These are phyloP conservation scores for Zygosaccharomyces pseudorouxii DNA, from an alignment of 805 yeast species.

Conservation along the genomic window DNA sequence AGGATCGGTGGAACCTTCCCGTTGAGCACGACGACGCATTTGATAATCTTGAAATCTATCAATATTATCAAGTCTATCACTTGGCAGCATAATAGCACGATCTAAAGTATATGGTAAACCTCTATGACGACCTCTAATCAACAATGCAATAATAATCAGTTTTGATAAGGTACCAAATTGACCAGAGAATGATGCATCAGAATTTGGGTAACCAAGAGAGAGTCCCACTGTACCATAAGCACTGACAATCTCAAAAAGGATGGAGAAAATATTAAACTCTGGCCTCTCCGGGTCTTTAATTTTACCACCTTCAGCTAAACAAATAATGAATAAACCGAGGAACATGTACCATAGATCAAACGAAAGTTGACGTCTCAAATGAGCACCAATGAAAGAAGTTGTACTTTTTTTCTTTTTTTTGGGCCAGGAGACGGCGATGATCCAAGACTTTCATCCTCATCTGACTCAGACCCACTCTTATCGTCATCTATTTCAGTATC, in stretches of 20 bases:
- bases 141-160: constrained; percentile 78
- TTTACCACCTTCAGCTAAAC: constrained; percentile 75
- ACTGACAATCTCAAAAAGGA: constrained; percentile 83
- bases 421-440: constrained; percentile 2
- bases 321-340: constrained; percentile 77
- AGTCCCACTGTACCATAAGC: constrained; percentile 97
- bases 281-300: constrained; percentile 43
- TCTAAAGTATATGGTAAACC: constrained; percentile 92
- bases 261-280: constrained; percentile 61
- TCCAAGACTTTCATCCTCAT: constrained; percentile 14
- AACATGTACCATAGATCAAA: constrained; percentile 94
- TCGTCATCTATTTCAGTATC: constrained; percentile 5
- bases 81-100: constrained; percentile 86
- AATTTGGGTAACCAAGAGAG: constrained; percentile 74
- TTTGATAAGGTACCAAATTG: constrained; percentile 72
- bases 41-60: constrained; percentile 51
- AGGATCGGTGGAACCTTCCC: constrained; percentile 22
- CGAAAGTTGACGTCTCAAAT: constrained; percentile 85
- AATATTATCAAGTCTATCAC: constrained; percentile 56
- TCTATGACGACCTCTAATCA: constrained; percentile 94
- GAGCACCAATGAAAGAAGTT: constrained; percentile 71
- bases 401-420: constrained; percentile 33
- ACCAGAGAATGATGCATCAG: constrained; percentile 65
- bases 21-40: constrained; percentile 14
- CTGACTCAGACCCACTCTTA: neutral